Percentiles rank a stretch among this genome's conserved stretches.
These are phyloP conservation scores for Coniochaeta sp. DNA, from an alignment of 2,329 filamentous ascomycete species.

Conservation along the genomic window DNA sequence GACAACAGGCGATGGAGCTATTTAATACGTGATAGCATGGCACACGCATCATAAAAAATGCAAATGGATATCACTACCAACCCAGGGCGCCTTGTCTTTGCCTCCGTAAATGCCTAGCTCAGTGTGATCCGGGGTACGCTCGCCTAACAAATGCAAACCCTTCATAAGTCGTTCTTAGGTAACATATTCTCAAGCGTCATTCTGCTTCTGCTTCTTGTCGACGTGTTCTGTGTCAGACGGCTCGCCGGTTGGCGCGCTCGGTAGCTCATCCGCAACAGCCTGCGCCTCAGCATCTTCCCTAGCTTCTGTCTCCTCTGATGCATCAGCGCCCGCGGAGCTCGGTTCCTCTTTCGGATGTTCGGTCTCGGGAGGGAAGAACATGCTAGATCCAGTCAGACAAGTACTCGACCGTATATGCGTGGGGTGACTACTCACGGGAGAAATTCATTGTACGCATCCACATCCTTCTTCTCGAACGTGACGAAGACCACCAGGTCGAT, in stretches of 20 bases:
- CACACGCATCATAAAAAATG: neutral
- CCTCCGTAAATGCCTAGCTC: neutral
- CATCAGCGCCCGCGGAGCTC: conserved; percentile 4
- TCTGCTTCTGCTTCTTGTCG: conserved; percentile 18
- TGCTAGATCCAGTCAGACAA: neutral
- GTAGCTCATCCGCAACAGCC: conserved; percentile 17
- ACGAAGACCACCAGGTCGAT: conserved; percentile 78
- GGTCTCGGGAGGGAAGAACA: conserved; percentile 19
- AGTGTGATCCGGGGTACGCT: neutral
- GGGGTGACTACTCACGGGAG: conserved; percentile 59
- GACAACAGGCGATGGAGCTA: neutral
- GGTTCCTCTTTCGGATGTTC: conserved; percentile 4
- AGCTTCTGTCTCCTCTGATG: conserved; percentile 8
- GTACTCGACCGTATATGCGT: neutral
- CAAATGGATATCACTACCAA: neutral
- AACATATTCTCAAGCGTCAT: neutral
- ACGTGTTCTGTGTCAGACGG: conserved; percentile 13
- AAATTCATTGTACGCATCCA: conserved; percentile 58
- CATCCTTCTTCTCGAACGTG: conserved; percentile 73
- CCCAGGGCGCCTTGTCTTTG: neutral
- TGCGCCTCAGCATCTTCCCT: conserved; percentile 15
- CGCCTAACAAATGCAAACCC: neutral
- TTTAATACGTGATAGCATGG: neutral
- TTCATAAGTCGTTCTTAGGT: neutral
- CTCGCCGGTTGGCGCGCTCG: conserved; percentile 17